phyloP scores from a whole-genome alignment of 1,139 yeast genomes.

The Taphrina betulina region DNA sequence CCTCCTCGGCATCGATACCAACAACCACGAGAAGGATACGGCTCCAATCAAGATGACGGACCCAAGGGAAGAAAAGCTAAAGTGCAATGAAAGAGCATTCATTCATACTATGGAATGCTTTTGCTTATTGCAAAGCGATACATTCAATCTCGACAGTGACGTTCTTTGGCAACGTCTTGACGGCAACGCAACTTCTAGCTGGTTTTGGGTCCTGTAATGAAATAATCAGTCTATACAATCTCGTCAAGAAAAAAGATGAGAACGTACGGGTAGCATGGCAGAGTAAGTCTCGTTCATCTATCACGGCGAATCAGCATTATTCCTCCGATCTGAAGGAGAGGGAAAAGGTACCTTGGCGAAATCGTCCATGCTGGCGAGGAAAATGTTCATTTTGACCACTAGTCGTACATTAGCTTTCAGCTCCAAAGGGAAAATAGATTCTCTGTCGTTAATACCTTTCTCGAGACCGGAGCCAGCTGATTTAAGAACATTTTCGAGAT shows the following conservation, averaged over 20 bases:
- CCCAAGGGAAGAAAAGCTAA: too few species aligned
- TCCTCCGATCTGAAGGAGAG: background rate
- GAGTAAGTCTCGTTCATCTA: slow-evolving; percentile 67
- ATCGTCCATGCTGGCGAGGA: slow-evolving; percentile 75
- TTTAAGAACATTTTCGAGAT: slow-evolving; percentile 64
- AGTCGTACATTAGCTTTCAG: background rate
- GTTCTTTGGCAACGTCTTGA: slow-evolving; percentile 40
- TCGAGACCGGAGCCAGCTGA: slow-evolving; percentile 75
- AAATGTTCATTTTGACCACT: slow-evolving; percentile 74
- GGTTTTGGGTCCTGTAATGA: slow-evolving; percentile 52
- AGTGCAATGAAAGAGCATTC: too few species aligned
- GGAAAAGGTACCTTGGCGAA: slow-evolving; percentile 45
- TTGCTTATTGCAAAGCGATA: slow-evolving; percentile 40
- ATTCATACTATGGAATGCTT: too few species aligned
- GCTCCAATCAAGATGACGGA: too few species aligned
- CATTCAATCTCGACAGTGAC: slow-evolving; percentile 41
- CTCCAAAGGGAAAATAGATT: background rate
- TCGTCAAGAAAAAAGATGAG: background rate
- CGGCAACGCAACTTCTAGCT: slow-evolving; percentile 49
- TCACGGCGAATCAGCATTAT: slow-evolving; percentile 47
- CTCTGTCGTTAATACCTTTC: slow-evolving; percentile 42
- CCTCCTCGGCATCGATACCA: background rate
- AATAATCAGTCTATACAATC: slow-evolving; percentile 56
- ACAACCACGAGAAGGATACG: too few species aligned
- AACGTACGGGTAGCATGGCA: slow-evolving; percentile 35